Conservation (phyloP, 2,329 filamentous ascomycete species). For the Mycosphaerella sp. region DNA sequence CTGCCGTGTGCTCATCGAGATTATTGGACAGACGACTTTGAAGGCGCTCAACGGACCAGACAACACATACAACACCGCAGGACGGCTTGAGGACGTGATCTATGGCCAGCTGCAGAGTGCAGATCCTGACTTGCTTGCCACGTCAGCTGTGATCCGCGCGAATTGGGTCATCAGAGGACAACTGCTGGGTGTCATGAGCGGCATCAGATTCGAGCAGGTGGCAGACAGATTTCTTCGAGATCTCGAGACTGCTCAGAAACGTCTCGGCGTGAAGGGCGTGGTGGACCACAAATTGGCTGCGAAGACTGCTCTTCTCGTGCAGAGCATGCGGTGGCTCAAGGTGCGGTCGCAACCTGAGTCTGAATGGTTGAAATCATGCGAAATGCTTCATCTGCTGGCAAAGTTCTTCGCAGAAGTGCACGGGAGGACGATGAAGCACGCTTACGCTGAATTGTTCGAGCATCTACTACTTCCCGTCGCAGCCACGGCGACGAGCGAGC, state of each 20-base stretch:
- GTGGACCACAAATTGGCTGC: slow-evolving; percentile 65
- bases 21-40: slow-evolving; percentile 83
- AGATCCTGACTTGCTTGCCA: slow-evolving; percentile 70
- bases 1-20: slow-evolving; percentile 86
- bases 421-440: slow-evolving; percentile 83
- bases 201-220: slow-evolving; percentile 80
- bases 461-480: slow-evolving; percentile 81
- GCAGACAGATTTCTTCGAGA: slow-evolving; percentile 75
- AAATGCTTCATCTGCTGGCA: slow-evolving; percentile 76
- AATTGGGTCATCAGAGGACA: slow-evolving; percentile 96
- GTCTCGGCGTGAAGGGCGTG: slow-evolving; percentile 64
- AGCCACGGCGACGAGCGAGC: slow-evolving; percentile 64
- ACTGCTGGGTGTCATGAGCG: slow-evolving; percentile 92
- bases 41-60: slow-evolving; percentile 54
- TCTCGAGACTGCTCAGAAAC: slow-evolving; percentile 69
- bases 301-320: slow-evolving; percentile 78
- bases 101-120: slow-evolving; percentile 90
- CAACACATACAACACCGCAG: slow-evolving; percentile 76
- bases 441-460: slow-evolving; percentile 88
- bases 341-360: slow-evolving; percentile 68
- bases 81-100: slow-evolving; percentile 89
- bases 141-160: slow-evolving; percentile 76
- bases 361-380: slow-evolving; percentile 78
- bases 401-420: slow-evolving; percentile 79
- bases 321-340: slow-evolving; percentile 84